These are phyloP conservation scores for Chaetomium strumarium DNA, from an alignment of 2,329 filamentous ascomycete species.

Conservation along the genomic window DNA sequence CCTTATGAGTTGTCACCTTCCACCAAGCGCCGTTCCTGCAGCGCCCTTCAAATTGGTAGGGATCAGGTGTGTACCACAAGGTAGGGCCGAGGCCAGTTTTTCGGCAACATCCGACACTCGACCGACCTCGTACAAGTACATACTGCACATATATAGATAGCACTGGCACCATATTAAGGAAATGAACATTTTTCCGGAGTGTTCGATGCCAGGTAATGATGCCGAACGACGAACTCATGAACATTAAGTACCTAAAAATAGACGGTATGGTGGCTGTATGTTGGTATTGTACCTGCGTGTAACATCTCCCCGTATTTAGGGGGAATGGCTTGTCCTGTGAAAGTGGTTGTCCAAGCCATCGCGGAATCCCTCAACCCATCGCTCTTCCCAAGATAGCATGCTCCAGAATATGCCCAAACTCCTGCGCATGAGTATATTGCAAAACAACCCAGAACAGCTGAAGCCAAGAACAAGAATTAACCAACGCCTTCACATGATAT, in stretches of 20 bases:
- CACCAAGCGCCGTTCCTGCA: background rate
- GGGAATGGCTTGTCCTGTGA: background rate
- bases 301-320: background rate
- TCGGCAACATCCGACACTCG: background rate
- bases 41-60: background rate
- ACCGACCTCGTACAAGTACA: too few relatives aligned
- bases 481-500: conserved; percentile 41
- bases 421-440: background rate
- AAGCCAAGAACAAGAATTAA: conserved; percentile 1
- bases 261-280: too few relatives aligned
- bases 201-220: too few relatives aligned
- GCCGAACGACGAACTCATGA: too few relatives aligned
- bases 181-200: background rate
- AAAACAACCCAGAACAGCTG: background rate
- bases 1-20: background rate
- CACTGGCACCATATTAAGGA: background rate
- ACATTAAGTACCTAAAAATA: too few relatives aligned
- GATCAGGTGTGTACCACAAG: background rate
- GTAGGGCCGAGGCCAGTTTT: background rate
- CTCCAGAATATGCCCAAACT: background rate
- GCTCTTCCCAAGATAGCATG: background rate
- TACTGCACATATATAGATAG: too few relatives aligned
- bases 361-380: conserved; percentile 1
- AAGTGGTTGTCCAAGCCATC: background rate
- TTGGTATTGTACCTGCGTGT: background rate